Conservation (phyloP, 2,329 filamentous ascomycete genomes). For the Ophiocordyceps camponoti-floridani region DNA sequence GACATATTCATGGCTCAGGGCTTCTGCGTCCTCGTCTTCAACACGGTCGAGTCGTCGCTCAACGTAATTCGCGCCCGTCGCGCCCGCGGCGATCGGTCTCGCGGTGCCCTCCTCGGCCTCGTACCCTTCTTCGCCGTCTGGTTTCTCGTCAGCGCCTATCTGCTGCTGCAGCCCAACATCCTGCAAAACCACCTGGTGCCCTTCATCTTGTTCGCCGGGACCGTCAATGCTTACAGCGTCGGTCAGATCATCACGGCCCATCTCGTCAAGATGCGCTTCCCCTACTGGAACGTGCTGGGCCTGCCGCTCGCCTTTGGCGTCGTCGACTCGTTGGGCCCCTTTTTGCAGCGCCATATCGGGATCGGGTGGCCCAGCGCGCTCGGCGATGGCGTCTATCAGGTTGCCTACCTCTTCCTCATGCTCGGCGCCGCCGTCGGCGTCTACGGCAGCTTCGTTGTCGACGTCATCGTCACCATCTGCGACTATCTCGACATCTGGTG, state of each 20-base stretch:
- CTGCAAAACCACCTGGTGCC: constrained; percentile 71
- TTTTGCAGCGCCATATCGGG: constrained; percentile 37
- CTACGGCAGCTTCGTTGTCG: constrained; percentile 94
- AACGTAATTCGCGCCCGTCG: constrained; percentile 76
- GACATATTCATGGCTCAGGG: constrained; percentile 90
- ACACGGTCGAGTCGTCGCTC: constrained; percentile 60
- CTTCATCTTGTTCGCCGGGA: constrained; percentile 72
- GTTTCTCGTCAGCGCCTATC: constrained; percentile 58
- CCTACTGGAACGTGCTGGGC: constrained; percentile 74
- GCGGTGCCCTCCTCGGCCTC: constrained; percentile 65
- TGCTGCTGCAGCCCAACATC: constrained; percentile 72
- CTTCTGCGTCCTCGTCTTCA: constrained; percentile 61
- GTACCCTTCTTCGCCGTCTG: constrained; percentile 66
- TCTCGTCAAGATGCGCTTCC: constrained; percentile 72
- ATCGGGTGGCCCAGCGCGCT: constrained; percentile 63
- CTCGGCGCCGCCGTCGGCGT: constrained; percentile 71
- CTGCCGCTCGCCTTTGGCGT: constrained; percentile 65
- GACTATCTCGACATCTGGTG: constrained; percentile 98
- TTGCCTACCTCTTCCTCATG: constrained; percentile 79
- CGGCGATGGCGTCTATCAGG: constrained; percentile 66
- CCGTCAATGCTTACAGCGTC: constrained; percentile 89
- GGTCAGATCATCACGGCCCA: constrained; percentile 94
- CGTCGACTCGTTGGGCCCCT: constrained; percentile 60
- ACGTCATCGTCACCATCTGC: constrained; percentile 94
- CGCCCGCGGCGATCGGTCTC: constrained; percentile 51